Evolutionary conservation across 1,284 basidiomycete genomes (phyloP), one percentile per base, ranked within the genome.

Genomic region (Cutaneotrichosporon cyanovorans): DNA sequence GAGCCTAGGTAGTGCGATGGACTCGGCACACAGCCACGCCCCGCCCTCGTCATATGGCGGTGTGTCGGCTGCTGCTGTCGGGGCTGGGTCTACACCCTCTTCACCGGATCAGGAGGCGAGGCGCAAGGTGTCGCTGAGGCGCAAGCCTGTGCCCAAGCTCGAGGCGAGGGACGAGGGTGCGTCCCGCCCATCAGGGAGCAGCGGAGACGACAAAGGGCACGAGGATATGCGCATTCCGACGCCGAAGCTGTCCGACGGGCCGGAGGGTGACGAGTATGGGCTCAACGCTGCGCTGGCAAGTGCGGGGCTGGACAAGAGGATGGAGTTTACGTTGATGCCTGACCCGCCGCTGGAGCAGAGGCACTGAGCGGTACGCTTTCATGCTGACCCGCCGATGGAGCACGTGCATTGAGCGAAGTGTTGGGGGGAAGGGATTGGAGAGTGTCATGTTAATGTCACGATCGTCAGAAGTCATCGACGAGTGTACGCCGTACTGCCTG

Each of bases 91-190:
- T n/a, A n/a, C n/a, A n/a, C n/a, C n/a, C n/a, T n/a, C n/a, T n/a
- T n/a, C n/a, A n/a, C n/a, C n/a, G n/a, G n/a, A n/a, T n/a, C n/a
- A n/a, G n/a, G n/a, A n/a, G n/a, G n/a, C n/a, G n/a, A n/a, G n/a
- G 43, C 49, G 53, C 40, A 51, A 51, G 45, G 46, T 25, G 15
- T 45, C 41, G n/a, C 33, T 49, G n/a, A 40, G 53, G 11, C 50
- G 53, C 33, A 55, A 55, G 42, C 50, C 53, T 16, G 53, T 55
- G n/a, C 53, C 53, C 10, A 42, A 37, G 12, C 45, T 55, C n/a
- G 23, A 8, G 16, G 23, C 28, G 19, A 40, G 38, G 18, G 48
- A 39, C 12, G 40, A 25, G 11, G 31, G 19, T 14, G 20, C n/a
- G 19, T 28, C n/a, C 15, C 15, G 16, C 39, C 6, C 22, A 20